These are phyloP conservation scores for Metschnikowia kunwiensis DNA, from an alignment of 805 yeast genomes.

Conservation along the genomic window DNA sequence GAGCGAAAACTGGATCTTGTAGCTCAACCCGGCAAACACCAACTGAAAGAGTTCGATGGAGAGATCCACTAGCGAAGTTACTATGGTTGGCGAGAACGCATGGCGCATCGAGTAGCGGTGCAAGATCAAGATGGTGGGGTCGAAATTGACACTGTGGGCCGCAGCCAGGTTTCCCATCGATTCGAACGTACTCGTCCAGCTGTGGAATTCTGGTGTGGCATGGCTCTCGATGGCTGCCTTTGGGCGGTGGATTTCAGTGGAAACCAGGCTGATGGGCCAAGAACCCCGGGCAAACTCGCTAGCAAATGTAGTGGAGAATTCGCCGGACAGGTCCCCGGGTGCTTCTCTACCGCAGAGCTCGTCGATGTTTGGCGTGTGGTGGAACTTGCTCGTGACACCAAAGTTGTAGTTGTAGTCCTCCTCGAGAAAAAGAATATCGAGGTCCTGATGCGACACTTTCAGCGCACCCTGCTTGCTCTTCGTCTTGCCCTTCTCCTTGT, in stretches of 20 bases:
- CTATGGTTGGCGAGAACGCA: slow-evolving; percentile 26
- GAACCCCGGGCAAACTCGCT: no score
- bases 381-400: slow-evolving; percentile 53
- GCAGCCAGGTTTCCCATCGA: slow-evolving; percentile 19
- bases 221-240: slow-evolving; percentile 1
- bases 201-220: background rate
- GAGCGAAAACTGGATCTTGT: slow-evolving; percentile 83
- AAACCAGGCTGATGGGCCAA: no score
- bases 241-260: no score
- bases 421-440: slow-evolving; percentile 32
- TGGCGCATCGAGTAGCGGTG: slow-evolving; percentile 25
- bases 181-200: slow-evolving; percentile 37
- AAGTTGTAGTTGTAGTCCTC: slow-evolving; percentile 49
- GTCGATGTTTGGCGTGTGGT: slow-evolving; percentile 1
- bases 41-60: slow-evolving; percentile 74
- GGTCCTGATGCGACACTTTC: slow-evolving; percentile 25
- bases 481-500: slow-evolving; percentile 21
- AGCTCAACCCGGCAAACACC: slow-evolving; percentile 66
- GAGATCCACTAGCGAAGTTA: slow-evolving; percentile 57
- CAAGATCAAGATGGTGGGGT: slow-evolving; percentile 28
- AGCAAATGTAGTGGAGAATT: no score
- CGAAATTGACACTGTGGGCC: slow-evolving; percentile 31
- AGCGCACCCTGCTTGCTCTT: slow-evolving; percentile 14
- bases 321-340: background rate
- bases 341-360: slow-evolving; percentile 2